Evolutionary conservation across 257 asterid genomes (phyloP).

Genomic region (Solanum tarapatanum): DNA sequence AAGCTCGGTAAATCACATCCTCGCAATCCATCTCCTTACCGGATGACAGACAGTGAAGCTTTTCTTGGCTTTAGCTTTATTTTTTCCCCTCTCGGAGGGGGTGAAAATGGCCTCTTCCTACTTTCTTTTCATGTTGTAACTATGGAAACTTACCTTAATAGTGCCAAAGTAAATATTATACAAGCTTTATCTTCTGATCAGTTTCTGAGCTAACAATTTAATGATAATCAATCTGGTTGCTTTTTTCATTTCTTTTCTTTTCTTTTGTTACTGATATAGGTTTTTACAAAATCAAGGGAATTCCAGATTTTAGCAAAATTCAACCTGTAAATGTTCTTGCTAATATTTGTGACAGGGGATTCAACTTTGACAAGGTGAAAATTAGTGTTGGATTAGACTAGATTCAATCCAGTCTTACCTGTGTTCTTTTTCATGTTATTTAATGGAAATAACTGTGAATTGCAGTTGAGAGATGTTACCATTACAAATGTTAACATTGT

Average conservation of each 20-base stretch:
- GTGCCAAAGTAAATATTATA: background rate
- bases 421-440: background rate
- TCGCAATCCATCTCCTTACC: background rate
- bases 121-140: background rate
- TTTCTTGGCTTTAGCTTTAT: background rate
- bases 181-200: background rate
- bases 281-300: background rate
- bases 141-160: background rate
- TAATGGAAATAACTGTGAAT: too few relatives aligned
- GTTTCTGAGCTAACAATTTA: background rate
- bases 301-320: background rate
- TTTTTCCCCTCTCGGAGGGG: background rate
- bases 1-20: background rate
- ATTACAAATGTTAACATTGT: background rate
- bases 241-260: background rate
- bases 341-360: background rate
- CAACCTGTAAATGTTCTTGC: background rate
- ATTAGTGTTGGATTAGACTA: background rate
- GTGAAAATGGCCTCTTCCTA: background rate
- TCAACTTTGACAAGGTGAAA: background rate
- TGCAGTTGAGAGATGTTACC: background rate
- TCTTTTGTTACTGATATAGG: background rate
- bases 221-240: background rate
- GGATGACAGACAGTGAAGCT: background rate
- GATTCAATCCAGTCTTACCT: background rate